Evolutionary conservation across 2,329 filamentous ascomycete genomes (phyloP), one percentile per base, ranked within the genome.

Genomic region (Penicillium sp.): DNA sequence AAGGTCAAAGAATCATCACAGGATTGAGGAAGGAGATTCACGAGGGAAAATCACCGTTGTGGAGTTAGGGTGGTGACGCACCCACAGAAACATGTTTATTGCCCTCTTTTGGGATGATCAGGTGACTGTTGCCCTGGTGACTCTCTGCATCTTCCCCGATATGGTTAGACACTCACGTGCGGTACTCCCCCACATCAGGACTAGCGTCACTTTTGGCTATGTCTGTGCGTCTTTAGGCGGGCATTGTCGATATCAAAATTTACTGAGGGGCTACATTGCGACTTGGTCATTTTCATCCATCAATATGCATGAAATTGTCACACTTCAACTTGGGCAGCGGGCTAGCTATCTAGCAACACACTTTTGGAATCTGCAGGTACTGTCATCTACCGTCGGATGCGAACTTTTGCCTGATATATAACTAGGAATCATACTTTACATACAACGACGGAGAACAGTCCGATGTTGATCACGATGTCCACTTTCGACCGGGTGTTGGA

Each of bases 271-370:
- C 54, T 29, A 34, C 21, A 41, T 9, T 29, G 11, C 9, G 15
- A 21, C 7, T 23, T 23, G 13, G 10, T n/a, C 38, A 21, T 29
- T 56, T 44, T 29, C 38, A 50, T 49, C 21, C 52, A 33, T 48
- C 51, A 63, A 51, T 16, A 97, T 99, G 94, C 91, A 92, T 76
- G 94, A 99, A 76, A 91, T 97, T 60, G 82, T 99, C 60, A 97
- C 93, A 0, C 80, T 99, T 45, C 94, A 99, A 80, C 86, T 97
- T 59, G 94, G 94, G 43, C 89, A 96, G 72, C 87, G 90, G 71
- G 92, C 90, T 73, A 99, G 99, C 75, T 96, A 97, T 69, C 79
- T 95, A 23, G 92, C 89, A 31, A 95, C 92, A 0, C 94, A 99
- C 78, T 99, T 97, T 75, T 99, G 94, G 94, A 99, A 99, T 69